phyloP scores from a whole-genome alignment of 164 flowering plant species.

The Litsea cubeba region DNA sequence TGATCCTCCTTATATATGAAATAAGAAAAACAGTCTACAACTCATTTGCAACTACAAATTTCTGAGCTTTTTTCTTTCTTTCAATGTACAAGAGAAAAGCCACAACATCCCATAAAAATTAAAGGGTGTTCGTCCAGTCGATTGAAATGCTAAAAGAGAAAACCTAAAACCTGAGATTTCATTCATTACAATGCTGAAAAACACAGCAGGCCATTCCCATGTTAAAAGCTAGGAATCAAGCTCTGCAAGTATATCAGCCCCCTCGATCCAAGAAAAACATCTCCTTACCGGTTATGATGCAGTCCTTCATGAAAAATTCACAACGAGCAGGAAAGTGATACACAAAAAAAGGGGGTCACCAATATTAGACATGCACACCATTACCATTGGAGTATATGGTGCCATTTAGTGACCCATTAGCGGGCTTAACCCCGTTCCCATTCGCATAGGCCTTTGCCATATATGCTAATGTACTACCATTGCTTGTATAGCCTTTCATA shows the following conservation, averaged over 20 bases:
- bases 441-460: slow-evolving; percentile 27
- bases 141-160: no score
- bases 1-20: no score
- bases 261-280: not conserved
- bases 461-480: slow-evolving; percentile 22
- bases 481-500: slow-evolving; percentile 18
- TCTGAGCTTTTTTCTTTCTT: no score
- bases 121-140: no score
- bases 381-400: slow-evolving; percentile 9
- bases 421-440: slow-evolving; percentile 17
- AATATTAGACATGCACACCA: slow-evolving; percentile 5
- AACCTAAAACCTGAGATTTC: no score
- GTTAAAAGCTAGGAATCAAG: slow-evolving; percentile 8
- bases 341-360: not conserved
- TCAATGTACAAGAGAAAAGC: no score
- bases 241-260: slow-evolving; percentile 3
- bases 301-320: not conserved
- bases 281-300: not conserved
- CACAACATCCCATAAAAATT: no score
- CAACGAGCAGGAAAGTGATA: not conserved
- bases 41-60: no score
- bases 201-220: not conserved
- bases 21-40: no score
- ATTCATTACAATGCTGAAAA: no score
- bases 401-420: slow-evolving; percentile 3